Evolutionary conservation across 225 moss, liverwort and hornwort genomes (phyloP).

Genomic region (Pseudisothecium myosuroides): DNA sequence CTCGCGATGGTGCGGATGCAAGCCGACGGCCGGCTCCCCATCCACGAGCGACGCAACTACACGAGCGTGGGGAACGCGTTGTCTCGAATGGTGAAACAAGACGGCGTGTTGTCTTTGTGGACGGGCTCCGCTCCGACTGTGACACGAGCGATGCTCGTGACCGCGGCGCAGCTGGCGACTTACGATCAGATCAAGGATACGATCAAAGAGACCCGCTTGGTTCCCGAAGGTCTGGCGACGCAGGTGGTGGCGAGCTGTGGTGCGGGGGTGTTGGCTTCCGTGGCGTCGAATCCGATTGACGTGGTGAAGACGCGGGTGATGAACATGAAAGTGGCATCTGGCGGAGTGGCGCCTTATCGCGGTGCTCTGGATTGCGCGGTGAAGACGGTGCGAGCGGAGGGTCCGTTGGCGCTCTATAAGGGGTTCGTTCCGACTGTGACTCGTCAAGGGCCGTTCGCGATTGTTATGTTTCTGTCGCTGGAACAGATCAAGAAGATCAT

Average conservation of each 20-base stretch:
- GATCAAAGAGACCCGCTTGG: conserved; percentile 5
- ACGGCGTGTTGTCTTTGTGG: conserved; percentile 58
- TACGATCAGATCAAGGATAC: conserved; percentile 79
- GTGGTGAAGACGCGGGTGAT: conserved; percentile 85
- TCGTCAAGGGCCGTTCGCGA: conserved; percentile 65
- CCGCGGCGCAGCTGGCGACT: conserved; percentile 73
- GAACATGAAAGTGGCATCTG: conserved; percentile 52
- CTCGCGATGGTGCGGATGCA: conserved; percentile 86
- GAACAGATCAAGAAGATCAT: conserved; percentile 64
- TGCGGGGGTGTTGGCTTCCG: conserved; percentile 59
- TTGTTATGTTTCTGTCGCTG: conserved; percentile 64
- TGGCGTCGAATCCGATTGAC: conserved; percentile 76
- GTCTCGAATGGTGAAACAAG: conserved; percentile 42
- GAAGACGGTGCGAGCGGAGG: conserved; percentile 67
- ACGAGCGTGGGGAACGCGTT: conserved; percentile 60
- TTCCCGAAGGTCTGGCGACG: conserved; percentile 37
- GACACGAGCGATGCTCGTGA: conserved; percentile 75
- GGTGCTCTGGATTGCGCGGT: conserved; percentile 72
- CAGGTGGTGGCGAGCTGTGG: conserved; percentile 58
- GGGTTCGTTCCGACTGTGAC: conserved; percentile 79
- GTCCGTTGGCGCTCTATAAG: conserved; percentile 69
- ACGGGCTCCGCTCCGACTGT: conserved; percentile 70
- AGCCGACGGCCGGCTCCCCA: conserved; percentile 66
- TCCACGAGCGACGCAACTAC: conserved; percentile 43
- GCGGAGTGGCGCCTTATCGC: conserved; percentile 36